Evolutionary conservation across 1,284 basidiomycete genomes (phyloP).

Genomic region (Leccinum fallax): DNA sequence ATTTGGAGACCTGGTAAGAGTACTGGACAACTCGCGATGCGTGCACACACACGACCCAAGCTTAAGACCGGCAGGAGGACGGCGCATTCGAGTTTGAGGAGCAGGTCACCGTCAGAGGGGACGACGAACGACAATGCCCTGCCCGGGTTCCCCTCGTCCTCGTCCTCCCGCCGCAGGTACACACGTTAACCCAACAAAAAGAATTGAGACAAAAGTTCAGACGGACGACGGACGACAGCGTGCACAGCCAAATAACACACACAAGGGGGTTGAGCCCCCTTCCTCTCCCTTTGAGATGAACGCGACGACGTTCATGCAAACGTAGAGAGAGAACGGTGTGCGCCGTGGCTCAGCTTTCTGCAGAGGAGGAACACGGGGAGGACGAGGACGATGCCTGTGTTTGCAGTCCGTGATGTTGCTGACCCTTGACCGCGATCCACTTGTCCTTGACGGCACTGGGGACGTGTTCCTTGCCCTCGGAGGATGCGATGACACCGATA

Average conservation of each 20-base stretch:
- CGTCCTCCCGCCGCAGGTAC: background rate
- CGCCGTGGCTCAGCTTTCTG: conserved; percentile 11
- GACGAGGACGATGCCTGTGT: conserved; percentile 2
- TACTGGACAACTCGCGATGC: conserved; percentile 7
- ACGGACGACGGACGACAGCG: conserved; percentile 10
- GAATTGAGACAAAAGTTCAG: conserved; percentile 9
- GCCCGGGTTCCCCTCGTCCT: background rate
- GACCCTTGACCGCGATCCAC: conserved; percentile 67
- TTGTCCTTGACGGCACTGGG: conserved; percentile 50
- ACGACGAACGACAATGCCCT: background rate
- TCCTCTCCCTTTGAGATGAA: background rate
- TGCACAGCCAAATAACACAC: conserved; percentile 4
- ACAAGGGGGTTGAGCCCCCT: background rate
- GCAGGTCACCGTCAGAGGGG: background rate
- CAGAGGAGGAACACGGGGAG: background rate
- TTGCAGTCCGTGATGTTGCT: conserved; percentile 12
- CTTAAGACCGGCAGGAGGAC: background rate
- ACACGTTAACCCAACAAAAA: conserved; percentile 11
- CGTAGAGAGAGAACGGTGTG: background rate
- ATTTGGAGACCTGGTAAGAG: conserved; percentile 17
- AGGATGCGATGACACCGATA: conserved; percentile 21
- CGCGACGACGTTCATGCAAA: background rate
- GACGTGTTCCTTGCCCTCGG: conserved; percentile 33
- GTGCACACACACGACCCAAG: background rate
- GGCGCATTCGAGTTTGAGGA: background rate